These are phyloP conservation scores for Neocucurbitaria cava DNA, from an alignment of 2,329 filamentous ascomycete genomes.

Conservation along the genomic window DNA sequence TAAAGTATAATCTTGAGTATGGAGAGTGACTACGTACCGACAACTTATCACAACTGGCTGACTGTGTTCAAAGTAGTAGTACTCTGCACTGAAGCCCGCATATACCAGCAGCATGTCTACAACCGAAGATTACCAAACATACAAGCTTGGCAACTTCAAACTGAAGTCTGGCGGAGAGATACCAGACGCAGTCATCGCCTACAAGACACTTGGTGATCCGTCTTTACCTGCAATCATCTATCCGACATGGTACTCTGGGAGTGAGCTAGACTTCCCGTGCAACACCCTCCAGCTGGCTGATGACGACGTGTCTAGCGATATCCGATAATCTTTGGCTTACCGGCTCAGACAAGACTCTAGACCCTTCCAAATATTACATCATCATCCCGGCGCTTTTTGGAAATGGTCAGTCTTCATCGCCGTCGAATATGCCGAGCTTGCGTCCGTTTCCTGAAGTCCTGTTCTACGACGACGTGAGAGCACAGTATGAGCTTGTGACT, in stretches of 20 bases:
- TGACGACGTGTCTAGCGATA: conserved; percentile 54
- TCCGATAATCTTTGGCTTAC: conserved; percentile 78
- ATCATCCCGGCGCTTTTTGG: conserved; percentile 73
- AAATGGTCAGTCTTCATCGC: conserved; percentile 72
- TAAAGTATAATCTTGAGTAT: background rate
- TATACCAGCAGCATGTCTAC: conserved; percentile 12
- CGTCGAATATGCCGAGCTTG: conserved; percentile 65
- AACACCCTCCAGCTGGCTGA: background rate
- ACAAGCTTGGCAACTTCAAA: conserved; percentile 69
- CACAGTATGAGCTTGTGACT: conserved; percentile 71
- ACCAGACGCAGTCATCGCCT: conserved; percentile 72
- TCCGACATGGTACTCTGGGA: conserved; percentile 76
- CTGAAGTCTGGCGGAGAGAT: conserved; percentile 71
- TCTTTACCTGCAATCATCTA: conserved; percentile 73
- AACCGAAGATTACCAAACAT: conserved; percentile 56
- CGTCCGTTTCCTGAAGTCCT: conserved; percentile 67
- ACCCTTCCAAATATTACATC: conserved; percentile 71
- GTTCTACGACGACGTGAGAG: conserved; percentile 73
- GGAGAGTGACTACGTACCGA: background rate
- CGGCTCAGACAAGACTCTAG: conserved; percentile 68
- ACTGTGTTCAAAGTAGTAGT: background rate
- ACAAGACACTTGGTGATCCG: conserved; percentile 75
- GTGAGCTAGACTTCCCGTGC: conserved; percentile 42
- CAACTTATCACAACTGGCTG: background rate
- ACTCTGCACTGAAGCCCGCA: background rate